A percentile compares a stretch with the other conserved stretches of the same genome.
Conservation (phyloP, 2,329 filamentous ascomycete species). For the Onygenales sp. region DNA sequence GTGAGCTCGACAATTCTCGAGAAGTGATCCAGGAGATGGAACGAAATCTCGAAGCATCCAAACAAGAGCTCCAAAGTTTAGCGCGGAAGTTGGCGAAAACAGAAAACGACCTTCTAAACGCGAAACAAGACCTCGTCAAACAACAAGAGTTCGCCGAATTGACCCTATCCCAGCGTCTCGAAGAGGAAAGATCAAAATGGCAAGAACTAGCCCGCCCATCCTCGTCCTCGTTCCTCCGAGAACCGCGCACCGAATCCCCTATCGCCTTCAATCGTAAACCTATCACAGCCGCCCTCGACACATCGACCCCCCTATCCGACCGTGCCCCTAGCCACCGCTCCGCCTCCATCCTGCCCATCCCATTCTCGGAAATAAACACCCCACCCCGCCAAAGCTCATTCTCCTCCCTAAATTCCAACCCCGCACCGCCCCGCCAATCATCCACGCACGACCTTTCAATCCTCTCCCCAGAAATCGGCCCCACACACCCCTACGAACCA, state of each 20-base stretch:
- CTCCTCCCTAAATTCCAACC: constrained; percentile 20
- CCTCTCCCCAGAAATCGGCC: constrained; percentile 26
- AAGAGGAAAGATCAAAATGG: constrained; percentile 57
- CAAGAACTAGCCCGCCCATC: constrained; percentile 35
- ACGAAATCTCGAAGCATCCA: constrained; percentile 53
- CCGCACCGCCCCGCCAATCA: constrained; percentile 20
- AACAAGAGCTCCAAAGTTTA: constrained; percentile 47
- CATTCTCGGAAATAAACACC: constrained; percentile 28
- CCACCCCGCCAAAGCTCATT: constrained; percentile 41
- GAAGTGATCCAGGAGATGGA: constrained; percentile 32
- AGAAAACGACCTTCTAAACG: constrained; percentile 54
- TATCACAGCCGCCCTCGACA: constrained; percentile 24
- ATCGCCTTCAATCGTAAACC: constrained; percentile 32
- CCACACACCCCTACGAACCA: constrained; percentile 37
- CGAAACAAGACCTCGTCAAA: constrained; percentile 46
- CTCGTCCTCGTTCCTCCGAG: constrained; percentile 24
- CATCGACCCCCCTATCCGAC: constrained; percentile 21
- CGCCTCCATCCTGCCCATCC: constrained; percentile 27
- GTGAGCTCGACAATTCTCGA: constrained; percentile 65
- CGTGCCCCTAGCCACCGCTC: constrained; percentile 32
- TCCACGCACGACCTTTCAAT: constrained; percentile 24
- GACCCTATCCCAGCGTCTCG: constrained; percentile 48
- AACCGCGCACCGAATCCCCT: constrained; percentile 31
- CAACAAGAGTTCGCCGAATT: constrained; percentile 52
- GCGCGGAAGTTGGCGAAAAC: constrained; percentile 35